Evolutionary conservation across 805 yeast genomes (phyloP).

Genomic region (Nakazawaea laoshanensis): DNA sequence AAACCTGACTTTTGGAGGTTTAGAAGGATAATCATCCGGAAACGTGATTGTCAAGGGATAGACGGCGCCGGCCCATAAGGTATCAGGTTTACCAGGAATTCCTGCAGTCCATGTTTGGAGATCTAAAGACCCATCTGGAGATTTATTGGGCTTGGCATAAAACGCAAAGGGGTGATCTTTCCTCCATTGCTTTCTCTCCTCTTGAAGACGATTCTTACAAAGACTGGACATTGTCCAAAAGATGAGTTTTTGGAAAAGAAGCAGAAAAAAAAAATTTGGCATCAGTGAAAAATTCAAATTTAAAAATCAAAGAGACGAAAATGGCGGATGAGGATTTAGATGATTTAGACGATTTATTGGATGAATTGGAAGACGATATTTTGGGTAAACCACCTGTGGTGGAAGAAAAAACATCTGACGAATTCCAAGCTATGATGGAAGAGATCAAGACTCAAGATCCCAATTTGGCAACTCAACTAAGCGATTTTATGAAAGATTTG

Average conservation of each 20-base stretch:
- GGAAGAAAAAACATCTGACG: constrained; percentile 14
- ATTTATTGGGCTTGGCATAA: constrained; percentile 81
- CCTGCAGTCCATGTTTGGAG: constrained; percentile 90
- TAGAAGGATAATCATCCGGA: constrained; percentile 90
- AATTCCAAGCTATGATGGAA: constrained; percentile 15
- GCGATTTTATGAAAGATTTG: constrained; percentile 16
- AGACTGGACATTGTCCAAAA: constrained; percentile 37
- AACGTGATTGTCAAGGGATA: constrained; percentile 78
- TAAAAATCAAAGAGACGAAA: too few species aligned
- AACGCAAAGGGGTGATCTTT: constrained; percentile 98
- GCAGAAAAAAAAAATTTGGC: too few species aligned
- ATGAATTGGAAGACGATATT: constrained; percentile 73
- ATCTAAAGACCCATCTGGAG: constrained; percentile 77
- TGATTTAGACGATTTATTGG: constrained; percentile 77
- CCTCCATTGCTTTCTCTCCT: constrained; percentile 96
- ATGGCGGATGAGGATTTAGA: constrained; percentile 46
- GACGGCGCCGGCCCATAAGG: constrained; percentile 86
- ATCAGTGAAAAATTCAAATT: neutral
- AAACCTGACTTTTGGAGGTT: constrained; percentile 91
- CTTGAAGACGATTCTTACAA: constrained; percentile 79
- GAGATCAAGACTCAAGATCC: constrained; percentile 20
- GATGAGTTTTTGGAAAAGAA: too few species aligned
- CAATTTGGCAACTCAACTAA: constrained; percentile 17
- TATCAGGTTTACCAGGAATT: constrained; percentile 84
- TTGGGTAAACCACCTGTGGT: constrained; percentile 56